Percentiles rank a stretch among this genome's conserved stretches.
Evolutionary conservation across 768 basidiomycete species (phyloP).

Genomic region (Russula sp.): DNA sequence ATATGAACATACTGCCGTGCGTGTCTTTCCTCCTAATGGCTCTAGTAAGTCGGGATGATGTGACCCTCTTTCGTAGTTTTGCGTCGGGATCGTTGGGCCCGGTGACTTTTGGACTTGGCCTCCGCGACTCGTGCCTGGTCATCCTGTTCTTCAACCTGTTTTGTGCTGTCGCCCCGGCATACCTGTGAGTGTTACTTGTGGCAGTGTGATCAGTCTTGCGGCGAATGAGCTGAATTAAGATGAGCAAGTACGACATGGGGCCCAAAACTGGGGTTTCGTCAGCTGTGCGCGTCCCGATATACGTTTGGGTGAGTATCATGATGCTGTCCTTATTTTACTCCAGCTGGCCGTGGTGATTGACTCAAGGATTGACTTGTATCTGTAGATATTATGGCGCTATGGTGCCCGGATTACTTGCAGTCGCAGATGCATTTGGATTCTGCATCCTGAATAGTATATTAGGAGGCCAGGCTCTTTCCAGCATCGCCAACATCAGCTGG

Average conservation of each 20-base stretch:
- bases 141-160: conserved; percentile 48
- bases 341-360: neutral
- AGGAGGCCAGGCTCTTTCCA: conserved; percentile 60
- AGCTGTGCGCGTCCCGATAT: conserved; percentile 74
- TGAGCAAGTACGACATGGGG: conserved; percentile 64
- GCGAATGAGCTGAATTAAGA: neutral
- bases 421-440: conserved; percentile 54
- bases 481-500: conserved; percentile 51
- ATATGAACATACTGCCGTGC: conserved; percentile 45
- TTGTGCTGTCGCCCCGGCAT: conserved; percentile 43
- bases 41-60: neutral
- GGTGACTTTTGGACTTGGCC: conserved; percentile 42
- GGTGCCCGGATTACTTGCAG: conserved; percentile 46
- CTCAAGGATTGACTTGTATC: conserved; percentile 23
- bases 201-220: neutral
- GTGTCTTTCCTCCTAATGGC: neutral
- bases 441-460: conserved; percentile 58
- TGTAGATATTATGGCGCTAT: conserved; percentile 57
- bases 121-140: conserved; percentile 45
- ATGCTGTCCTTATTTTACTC: conserved; percentile 26
- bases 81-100: conserved; percentile 49
- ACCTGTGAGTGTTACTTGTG: conserved; percentile 41
- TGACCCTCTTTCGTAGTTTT: conserved; percentile 36
- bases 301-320: conserved; percentile 47
- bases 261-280: conserved; percentile 72